Conservation (phyloP, 1,284 basidiomycete genomes). For the Entoloma clypeatum region DNA sequence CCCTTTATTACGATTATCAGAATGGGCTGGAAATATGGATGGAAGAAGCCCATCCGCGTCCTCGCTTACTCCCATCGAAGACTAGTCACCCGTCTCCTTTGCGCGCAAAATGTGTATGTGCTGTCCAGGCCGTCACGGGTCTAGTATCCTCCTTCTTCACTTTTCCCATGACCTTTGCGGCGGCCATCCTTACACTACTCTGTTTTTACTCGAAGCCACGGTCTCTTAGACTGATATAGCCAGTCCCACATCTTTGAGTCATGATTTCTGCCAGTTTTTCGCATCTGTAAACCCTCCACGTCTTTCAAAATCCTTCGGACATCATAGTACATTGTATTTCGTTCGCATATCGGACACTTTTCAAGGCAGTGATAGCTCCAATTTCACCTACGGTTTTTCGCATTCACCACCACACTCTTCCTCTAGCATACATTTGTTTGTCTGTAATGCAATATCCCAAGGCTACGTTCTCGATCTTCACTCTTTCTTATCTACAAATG, state of each 20-base stretch:
- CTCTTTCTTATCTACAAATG: too few species aligned
- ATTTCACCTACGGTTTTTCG: too few species aligned
- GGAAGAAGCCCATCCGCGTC: conserved; percentile 6
- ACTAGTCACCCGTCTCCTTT: conserved; percentile 8
- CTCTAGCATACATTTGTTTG: too few species aligned
- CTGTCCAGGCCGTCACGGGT: conserved; percentile 15
- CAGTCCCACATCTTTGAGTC: neutral
- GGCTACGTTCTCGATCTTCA: too few species aligned
- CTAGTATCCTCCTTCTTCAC: conserved; percentile 25
- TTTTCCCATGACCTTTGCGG: conserved; percentile 34
- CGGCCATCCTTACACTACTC: conserved; percentile 33
- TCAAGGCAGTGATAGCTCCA: too few species aligned
- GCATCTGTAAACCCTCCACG: too few species aligned
- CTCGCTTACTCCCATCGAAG: conserved; percentile 3
- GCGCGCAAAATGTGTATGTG: conserved; percentile 8
- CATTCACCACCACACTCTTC: too few species aligned
- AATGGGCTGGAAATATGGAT: conserved; percentile 21
- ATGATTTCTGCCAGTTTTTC: neutral
- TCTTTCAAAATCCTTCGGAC: too few species aligned
- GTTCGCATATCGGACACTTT: too few species aligned
- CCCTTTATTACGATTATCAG: conserved; percentile 27
- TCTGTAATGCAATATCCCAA: too few species aligned
- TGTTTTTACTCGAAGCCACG: conserved; percentile 38
- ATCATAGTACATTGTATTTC: too few species aligned
- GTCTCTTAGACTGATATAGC: conserved; percentile 31